Percentiles rank a stretch among this genome's conserved stretches.
Evolutionary conservation across 305 asterid genomes (phyloP).

Genomic region (Galium porrigens): DNA sequence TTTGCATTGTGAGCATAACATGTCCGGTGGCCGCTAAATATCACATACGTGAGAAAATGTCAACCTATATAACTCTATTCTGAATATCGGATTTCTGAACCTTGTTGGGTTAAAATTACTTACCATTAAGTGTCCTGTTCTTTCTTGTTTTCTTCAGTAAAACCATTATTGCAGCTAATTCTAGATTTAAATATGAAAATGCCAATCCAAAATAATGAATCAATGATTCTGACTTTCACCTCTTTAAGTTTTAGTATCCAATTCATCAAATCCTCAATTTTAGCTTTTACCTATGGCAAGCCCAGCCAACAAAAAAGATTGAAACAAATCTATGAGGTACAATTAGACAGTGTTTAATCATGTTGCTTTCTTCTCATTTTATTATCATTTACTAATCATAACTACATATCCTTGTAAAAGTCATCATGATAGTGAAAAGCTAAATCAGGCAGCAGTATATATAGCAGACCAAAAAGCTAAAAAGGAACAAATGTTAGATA

Average conservation of each 20-base stretch:
- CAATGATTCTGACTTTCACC: background rate
- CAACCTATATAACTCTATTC: background rate
- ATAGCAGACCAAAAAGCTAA: background rate
- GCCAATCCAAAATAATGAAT: too few relatives aligned
- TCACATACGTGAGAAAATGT: background rate
- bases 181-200: background rate
- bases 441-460: background rate
- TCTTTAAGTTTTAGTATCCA: background rate
- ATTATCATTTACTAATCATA: background rate
- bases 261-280: background rate
- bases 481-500: conserved; percentile 10
- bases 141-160: background rate
- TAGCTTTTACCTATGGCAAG: background rate
- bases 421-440: background rate
- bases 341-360: background rate
- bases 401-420: background rate
- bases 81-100: background rate
- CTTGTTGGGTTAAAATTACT: background rate
- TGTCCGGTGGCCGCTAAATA: background rate
- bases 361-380: background rate
- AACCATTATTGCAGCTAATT: background rate
- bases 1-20: background rate
- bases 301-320: background rate
- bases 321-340: background rate
- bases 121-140: background rate